A percentile compares a stretch with the other conserved stretches of the same genome.
Conservation (phyloP, 495 filamentous ascomycete genomes). For the Penicillium paradoxum region DNA sequence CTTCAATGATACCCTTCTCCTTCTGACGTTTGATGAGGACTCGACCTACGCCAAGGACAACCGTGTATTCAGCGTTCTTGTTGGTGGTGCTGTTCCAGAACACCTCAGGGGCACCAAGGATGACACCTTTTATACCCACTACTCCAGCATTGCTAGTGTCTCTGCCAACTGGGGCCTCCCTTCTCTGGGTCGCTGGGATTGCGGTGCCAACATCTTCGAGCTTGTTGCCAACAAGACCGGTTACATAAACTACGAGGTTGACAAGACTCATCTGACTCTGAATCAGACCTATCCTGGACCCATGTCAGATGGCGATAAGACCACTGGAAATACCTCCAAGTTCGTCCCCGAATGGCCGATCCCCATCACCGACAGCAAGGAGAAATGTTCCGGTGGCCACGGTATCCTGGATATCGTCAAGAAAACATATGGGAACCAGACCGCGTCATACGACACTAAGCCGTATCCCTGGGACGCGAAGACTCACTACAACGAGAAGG, state of each 20-base stretch:
- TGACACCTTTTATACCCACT: slow-evolving; percentile 67
- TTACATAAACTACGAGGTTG: slow-evolving; percentile 49
- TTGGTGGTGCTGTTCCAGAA: slow-evolving; percentile 59
- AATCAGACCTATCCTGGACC: slow-evolving; percentile 47
- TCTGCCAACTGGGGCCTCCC: slow-evolving; percentile 64
- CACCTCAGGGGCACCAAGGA: slow-evolving; percentile 57
- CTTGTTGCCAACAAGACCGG: slow-evolving; percentile 55
- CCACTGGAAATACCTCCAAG: slow-evolving; percentile 11
- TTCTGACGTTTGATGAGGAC: slow-evolving; percentile 61
- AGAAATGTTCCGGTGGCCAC: slow-evolving; percentile 40
- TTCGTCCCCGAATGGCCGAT: slow-evolving; percentile 37
- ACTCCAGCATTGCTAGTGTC: slow-evolving; percentile 62
- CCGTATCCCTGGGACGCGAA: slow-evolving; percentile 26
- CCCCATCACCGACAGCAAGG: slow-evolving; percentile 30
- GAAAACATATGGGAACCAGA: slow-evolving; percentile 28
- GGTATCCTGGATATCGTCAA: slow-evolving; percentile 39
- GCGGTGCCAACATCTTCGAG: slow-evolving; percentile 64
- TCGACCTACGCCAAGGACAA: slow-evolving; percentile 52
- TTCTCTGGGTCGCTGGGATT: slow-evolving; percentile 65
- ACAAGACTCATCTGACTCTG: slow-evolving; percentile 39
- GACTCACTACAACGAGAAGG: slow-evolving; percentile 22
- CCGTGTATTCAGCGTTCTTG: slow-evolving; percentile 53
- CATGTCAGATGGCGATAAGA: slow-evolving; percentile 25
- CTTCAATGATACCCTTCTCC: slow-evolving; percentile 46
- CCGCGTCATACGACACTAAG: slow-evolving; percentile 34